phyloP scores from a whole-genome alignment of 2,329 filamentous ascomycete genomes.

The Alternaria novae-zelandiae region DNA sequence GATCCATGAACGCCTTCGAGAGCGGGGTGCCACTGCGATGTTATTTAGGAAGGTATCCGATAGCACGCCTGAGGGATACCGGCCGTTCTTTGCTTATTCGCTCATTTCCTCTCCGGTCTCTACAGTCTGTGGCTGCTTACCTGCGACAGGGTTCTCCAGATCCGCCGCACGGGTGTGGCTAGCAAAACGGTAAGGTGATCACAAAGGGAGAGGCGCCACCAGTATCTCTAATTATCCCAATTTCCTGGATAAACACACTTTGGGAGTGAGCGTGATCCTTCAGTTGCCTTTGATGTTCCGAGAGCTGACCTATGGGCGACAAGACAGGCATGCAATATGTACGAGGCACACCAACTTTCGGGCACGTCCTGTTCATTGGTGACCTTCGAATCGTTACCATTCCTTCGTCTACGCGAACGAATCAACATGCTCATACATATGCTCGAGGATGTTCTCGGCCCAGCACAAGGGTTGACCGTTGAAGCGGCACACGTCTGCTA shows the following conservation, averaged over 20 bases:
- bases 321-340: slow-evolving; percentile 29
- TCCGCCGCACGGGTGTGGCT: slow-evolving; percentile 39
- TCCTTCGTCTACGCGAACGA: slow-evolving; percentile 25
- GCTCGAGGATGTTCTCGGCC: slow-evolving; percentile 14
- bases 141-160: slow-evolving; percentile 42
- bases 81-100: slow-evolving; percentile 21
- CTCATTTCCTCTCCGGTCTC: slow-evolving; percentile 18
- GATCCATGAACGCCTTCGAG: slow-evolving; percentile 5
- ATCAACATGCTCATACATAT: slow-evolving; percentile 24
- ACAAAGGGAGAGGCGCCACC: slow-evolving; percentile 32
- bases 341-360: slow-evolving; percentile 15
- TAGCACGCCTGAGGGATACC: slow-evolving; percentile 29
- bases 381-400: slow-evolving; percentile 16
- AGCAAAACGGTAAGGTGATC: slow-evolving; percentile 29
- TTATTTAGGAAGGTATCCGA: slow-evolving; percentile 10
- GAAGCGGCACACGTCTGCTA: slow-evolving; percentile 21
- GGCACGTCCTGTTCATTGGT: slow-evolving; percentile 22
- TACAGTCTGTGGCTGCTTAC: slow-evolving; percentile 11
- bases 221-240: slow-evolving; percentile 35
- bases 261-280: background rate
- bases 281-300: slow-evolving; percentile 10
- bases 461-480: slow-evolving; percentile 19
- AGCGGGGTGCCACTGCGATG: slow-evolving; percentile 17
- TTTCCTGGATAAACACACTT: slow-evolving; percentile 20
- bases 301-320: slow-evolving; percentile 10